Evolutionary conservation across 2,329 filamentous ascomycete genomes (phyloP).

Genomic region (Thielaviopsis musarum): DNA sequence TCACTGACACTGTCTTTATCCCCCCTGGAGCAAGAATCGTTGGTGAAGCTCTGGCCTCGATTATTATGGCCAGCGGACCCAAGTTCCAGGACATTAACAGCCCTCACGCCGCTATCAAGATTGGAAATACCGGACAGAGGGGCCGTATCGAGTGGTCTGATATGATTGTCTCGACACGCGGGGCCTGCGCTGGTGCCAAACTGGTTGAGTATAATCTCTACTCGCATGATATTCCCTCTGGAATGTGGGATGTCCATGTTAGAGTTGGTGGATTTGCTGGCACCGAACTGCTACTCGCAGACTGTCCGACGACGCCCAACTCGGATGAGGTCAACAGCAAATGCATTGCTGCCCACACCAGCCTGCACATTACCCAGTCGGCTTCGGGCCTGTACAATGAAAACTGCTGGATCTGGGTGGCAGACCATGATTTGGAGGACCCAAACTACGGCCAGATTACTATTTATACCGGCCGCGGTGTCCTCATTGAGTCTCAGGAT

Average conservation of each 20-base stretch:
- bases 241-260: slow-evolving; percentile 63
- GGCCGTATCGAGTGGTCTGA: slow-evolving; percentile 57
- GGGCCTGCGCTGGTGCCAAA: slow-evolving; percentile 48
- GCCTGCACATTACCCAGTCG: slow-evolving; percentile 24
- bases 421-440: slow-evolving; percentile 40
- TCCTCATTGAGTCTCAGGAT: slow-evolving; percentile 25
- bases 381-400: slow-evolving; percentile 25
- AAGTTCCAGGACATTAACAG: slow-evolving; percentile 38
- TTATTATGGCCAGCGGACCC: slow-evolving; percentile 37
- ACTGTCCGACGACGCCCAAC: slow-evolving; percentile 40
- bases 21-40: slow-evolving; percentile 36
- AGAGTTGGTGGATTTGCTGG: slow-evolving; percentile 58
- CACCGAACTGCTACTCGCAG: slow-evolving; percentile 48
- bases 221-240: slow-evolving; percentile 26
- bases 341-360: slow-evolving; percentile 27
- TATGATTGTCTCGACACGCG: slow-evolving; percentile 52
- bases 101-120: slow-evolving; percentile 48
- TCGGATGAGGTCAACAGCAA: slow-evolving; percentile 16
- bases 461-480: slow-evolving; percentile 34
- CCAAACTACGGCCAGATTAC: slow-evolving; percentile 30
- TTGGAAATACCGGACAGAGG: slow-evolving; percentile 44
- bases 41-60: slow-evolving; percentile 38
- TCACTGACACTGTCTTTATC: slow-evolving; percentile 36
- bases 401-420: slow-evolving; percentile 30
- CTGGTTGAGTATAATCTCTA: slow-evolving; percentile 59